Base-by-base conservation (phyloP, 2,329 filamentous ascomycete genomes). In the Arthrobotrys sinensis region DNA sequence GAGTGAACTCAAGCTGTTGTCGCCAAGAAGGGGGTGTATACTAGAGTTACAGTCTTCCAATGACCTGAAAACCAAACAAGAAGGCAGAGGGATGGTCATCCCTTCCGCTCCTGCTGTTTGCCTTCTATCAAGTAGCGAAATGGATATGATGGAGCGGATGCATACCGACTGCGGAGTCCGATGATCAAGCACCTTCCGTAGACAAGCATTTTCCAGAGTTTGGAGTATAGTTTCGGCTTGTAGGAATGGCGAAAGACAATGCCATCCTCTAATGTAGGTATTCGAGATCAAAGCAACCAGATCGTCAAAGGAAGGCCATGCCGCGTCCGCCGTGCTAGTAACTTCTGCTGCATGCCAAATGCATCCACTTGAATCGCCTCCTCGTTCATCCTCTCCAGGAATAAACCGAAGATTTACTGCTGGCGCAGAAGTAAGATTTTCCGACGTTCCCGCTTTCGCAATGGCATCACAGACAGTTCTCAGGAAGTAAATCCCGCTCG, bases 401-500 rank as follows among this genome's bases (percentile, higher is more conserved):
- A 89, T 87, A 7, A 88, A 84, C 71, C 85, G 85, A 80, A 82
- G 83, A 65, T 82, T 81, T 40, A 83, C 80, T 64, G 83, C 82
- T 4, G 80, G 82, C 63, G 83, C 82, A 12, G 82, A 82, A 14
- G 82, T 82, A 40, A 83, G 81, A 62, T 83, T 81, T 65, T 81
- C 70, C 53, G 66, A 70, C 12, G 65, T 76, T 65, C 79, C 66
- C 40, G 80, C 77, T 46, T 80, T 83, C 1, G 85, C 83, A 34
- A 89, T 84, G 0, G 87, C 85, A 36, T 86, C 83, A 48, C 88
- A 88, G 1, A 89, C 88, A 19, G 86, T 86, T 4, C 87, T 86
- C 38, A 89, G 87, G 80, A 89, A 89, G 80, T 89, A 86, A n/a
- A 89, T 89, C 0, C 88, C 88, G 76, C 88, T 89, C 14, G 87